Base-by-base conservation (phyloP, 2,329 filamentous ascomycete genomes). In the Chaetomium sp. region DNA sequence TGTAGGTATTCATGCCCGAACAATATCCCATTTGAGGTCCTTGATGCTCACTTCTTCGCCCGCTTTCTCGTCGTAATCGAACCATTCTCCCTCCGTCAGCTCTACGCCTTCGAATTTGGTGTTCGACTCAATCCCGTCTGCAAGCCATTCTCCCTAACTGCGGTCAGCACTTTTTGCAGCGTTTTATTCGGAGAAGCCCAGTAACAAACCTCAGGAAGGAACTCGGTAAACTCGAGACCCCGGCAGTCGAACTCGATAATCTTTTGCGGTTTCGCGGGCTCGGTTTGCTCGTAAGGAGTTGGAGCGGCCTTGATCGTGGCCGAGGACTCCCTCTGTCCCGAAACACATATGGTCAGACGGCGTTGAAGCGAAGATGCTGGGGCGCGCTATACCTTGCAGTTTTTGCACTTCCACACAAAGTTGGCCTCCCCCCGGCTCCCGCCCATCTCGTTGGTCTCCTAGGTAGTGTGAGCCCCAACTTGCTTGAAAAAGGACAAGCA, bases 321-420 rank as follows among this genome's bases (percentile, higher is more conserved):
- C 35, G 93, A 93, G 21, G 92, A 92, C 76, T 95, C 91, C 77
- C 91, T 85, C 91, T 93, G 69, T 25, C 23, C 23, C 45, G 19
- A 42, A 23, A 59, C 59, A 8, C 38, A 21, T 27, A 25, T 4
- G 25, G 2, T 13, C 42, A 63, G 60, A 27, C 62, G 61, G 9
- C 25, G 42, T 19, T 16, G 9, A 49, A 27, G 25, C 5, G 38
- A 19, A 42, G 38, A 19, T 16, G 7, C 38, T n/a, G 38, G 8
- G 5, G n/a, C 29, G n/a, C 19, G 7, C 29, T 42, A 13, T 58
- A 65, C 69, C 69, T 95, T 96, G 88, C 95, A 99, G 75, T 95
- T 94, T 79, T 96, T 97, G 85, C 95, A 99, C 77, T 88, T 93
- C 94, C 95, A 99, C n/a, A 99, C 95, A 78, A 99, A 99, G 78